These are phyloP conservation scores for Lupinus albus DNA, from an alignment of 306 rosid species.

Conservation along the genomic window DNA sequence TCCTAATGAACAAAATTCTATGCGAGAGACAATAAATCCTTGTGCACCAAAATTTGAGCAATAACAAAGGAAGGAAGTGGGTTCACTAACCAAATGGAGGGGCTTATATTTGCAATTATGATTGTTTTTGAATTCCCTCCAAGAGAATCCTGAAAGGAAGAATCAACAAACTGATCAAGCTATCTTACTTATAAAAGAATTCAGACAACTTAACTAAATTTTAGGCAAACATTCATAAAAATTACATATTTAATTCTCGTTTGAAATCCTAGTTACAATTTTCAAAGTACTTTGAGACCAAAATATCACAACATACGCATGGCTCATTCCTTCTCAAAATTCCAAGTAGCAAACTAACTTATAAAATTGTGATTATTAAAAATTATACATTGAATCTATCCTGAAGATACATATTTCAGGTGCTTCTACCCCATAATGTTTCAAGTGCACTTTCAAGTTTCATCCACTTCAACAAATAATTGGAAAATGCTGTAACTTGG, in stretches of 20 bases:
- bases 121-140: constrained; percentile 94
- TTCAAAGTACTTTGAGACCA: constrained; percentile 14
- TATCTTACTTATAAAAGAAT: constrained; percentile 18
- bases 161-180: constrained; percentile 32
- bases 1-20: neutral
- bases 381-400: neutral
- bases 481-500: neutral
- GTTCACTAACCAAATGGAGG: constrained; percentile 80
- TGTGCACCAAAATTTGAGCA: constrained; percentile 26
- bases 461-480: neutral
- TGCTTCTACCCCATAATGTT: constrained; percentile 18
- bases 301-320: constrained; percentile 24
- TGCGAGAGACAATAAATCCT: constrained; percentile 11
- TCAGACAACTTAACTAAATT: neutral
- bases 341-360: neutral
- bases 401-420: constrained; percentile 23
- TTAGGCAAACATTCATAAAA: neutral
- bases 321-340: constrained; percentile 23
- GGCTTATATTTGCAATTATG: constrained; percentile 91
- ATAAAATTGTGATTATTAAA: neutral
- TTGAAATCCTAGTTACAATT: constrained; percentile 23
- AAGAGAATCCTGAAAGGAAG: constrained; percentile 82
- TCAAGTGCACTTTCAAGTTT: neutral
- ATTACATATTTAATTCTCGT: neutral
- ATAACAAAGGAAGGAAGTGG: constrained; percentile 20